Base-by-base conservation (phyloP, 345 rosid genomes). In the Streptanthus diversifolius region DNA sequence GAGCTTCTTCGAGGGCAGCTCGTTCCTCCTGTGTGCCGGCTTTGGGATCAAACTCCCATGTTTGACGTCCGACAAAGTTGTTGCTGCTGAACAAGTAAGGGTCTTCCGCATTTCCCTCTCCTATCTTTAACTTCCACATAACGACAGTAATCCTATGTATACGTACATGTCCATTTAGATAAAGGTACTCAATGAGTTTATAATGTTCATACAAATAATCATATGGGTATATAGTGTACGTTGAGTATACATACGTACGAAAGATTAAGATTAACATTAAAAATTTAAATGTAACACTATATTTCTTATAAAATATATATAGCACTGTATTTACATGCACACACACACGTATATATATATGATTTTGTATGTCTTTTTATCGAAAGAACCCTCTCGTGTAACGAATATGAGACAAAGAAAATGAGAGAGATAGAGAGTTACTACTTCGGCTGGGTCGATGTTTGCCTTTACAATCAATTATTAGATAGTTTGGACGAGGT, bases 91-190 rank as follows among this genome's bases (percentile, higher is more conserved):
- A 58, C 63, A 85, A 56, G 53, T 80, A 73, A 0, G 82, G 84
- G 15, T 70, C 80, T 2, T 77, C 75, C 24, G 36, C 65, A n/a
- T 63, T 79, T 24, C 85, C 86, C 48, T 83, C 78, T 43, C 72
- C 85, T 65, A 74, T 36, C 75, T 85, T 83, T 48, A 85, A 72
- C 78, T n/a, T 83, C 85, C 87, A 85, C 85, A 83, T 80, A 10
- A 52, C 41, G 25, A 58, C 33, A 12, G 51, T 14, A 17, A 35
- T 64, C 65, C 63, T 63, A 10, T 29, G 2, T 56, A 35, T n/a
- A 52, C 10, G 5, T 41, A 57, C 8, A 19, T 13, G 22, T 40
- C 7, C 51, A 51, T 41, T n/a, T 21, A 52, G 1, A 53, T 14
- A 45, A 4, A 18, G 10, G 30, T 14, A 44, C 8, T 29, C 18